These are phyloP conservation scores for Diaporthe ilicicola DNA, from an alignment of 2,329 filamentous ascomycete genomes.

Conservation along the genomic window DNA sequence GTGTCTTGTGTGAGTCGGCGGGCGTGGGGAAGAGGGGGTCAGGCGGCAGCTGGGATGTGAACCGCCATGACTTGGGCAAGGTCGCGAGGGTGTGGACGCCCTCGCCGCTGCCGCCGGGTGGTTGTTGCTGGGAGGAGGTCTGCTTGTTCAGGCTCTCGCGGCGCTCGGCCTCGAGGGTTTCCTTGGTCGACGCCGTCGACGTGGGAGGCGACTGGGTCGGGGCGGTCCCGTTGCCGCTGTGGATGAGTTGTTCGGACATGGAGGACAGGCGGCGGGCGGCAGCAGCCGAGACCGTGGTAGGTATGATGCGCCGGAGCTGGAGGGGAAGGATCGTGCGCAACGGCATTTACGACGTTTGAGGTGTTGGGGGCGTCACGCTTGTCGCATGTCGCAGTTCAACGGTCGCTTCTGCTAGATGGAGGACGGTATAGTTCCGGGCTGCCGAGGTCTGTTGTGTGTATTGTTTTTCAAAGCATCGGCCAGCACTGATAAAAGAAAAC, in stretches of 20 bases:
- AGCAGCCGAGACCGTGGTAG: background rate
- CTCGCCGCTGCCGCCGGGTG: constrained; percentile 43
- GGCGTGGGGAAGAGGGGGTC: constrained; percentile 85
- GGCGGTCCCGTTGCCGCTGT: constrained; percentile 26
- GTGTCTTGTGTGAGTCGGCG: constrained; percentile 79
- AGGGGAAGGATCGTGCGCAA: constrained; percentile 24
- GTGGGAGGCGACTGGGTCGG: background rate
- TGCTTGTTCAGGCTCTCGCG: constrained; percentile 24
- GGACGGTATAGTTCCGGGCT: background rate
- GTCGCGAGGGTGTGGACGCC: constrained; percentile 56
- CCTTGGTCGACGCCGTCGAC: constrained; percentile 12
- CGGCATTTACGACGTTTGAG: constrained; percentile 13
- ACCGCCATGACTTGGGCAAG: constrained; percentile 72
- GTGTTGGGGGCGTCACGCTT: background rate
- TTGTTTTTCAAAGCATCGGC: background rate
- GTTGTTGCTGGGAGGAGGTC: background rate
- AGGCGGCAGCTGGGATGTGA: constrained; percentile 74
- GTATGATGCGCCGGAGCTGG: constrained; percentile 25
- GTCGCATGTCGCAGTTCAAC: constrained; percentile 1
- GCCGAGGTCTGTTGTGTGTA: background rate
- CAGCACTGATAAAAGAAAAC: background rate
- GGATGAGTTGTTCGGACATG: constrained; percentile 30
- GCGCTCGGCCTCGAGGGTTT: constrained; percentile 7
- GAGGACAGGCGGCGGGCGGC: constrained; percentile 15
- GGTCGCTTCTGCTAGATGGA: background rate